Base-by-base conservation (phyloP, 23 red algal genomes). In the Gracilaria vermiculophylla region DNA sequence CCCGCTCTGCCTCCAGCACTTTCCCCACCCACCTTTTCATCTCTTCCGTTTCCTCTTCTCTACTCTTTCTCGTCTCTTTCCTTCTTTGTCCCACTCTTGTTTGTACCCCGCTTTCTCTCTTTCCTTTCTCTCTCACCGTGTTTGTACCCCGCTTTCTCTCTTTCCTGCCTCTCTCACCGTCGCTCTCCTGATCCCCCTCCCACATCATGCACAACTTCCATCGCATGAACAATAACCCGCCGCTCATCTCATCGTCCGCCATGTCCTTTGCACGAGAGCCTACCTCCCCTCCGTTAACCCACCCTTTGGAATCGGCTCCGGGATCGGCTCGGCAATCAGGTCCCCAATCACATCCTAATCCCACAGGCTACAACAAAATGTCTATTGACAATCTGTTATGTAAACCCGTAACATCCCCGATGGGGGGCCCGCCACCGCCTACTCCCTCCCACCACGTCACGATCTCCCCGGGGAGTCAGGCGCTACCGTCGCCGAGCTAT, bases 381-480 rank as follows among this genome's bases (percentile, higher is more conserved):
- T 83, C 80, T 17, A 61, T 83, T 5, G 35, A 66, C 19, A 83
- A 83, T 53, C 47, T 83, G 11, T 41, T 83, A 40, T 83, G 54
- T 69, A 13, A 81, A 3, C 57, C 56, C 52, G 15, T 28, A 9
- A 37, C 47, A 43, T 33, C 56, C 14, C 28, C 56, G 1, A 54
- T 80, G 34, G 52, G 24, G 21, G 41, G 52, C 8, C 53, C 56
- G 42, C 72, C 76, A 14, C 53, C 56, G 42, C 72, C 47, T 45
- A 44, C 24, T 53, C 52, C 55, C 7, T 60, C 55, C 25, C 55
- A 60, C 29, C 23, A 60, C 23, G 55, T 60, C 20, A 25, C 55
- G 10, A 11, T 60, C 2, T 28, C 55, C 2, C 29, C 55, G 1
- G 55, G 29, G 55, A 20, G 10, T 4, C 55, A 1, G 1, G 25